A percentile compares a stretch with the other conserved stretches of the same genome.
phyloP scores from a whole-genome alignment of 2,329 filamentous ascomycete genomes.

The Grosmannia huntii region DNA sequence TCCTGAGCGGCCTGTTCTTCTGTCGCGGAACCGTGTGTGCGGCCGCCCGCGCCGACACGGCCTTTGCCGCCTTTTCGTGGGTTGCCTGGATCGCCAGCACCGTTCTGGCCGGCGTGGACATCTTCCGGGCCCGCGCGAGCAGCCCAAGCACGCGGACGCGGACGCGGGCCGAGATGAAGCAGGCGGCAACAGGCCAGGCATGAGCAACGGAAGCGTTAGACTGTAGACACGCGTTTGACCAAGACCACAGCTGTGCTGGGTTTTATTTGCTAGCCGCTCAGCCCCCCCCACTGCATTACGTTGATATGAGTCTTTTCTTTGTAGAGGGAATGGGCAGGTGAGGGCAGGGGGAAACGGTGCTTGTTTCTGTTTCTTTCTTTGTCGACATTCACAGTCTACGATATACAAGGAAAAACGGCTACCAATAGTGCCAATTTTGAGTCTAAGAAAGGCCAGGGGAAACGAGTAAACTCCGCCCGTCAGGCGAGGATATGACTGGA shows the following conservation, averaged over 20 bases:
- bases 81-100: slow-evolving; percentile 38
- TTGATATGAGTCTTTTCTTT: too few relatives aligned
- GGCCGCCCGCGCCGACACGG: slow-evolving; percentile 40
- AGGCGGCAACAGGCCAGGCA: slow-evolving; percentile 9
- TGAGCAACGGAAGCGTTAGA: neutral
- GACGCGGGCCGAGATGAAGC: slow-evolving; percentile 25
- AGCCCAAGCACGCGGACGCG: slow-evolving; percentile 13
- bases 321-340: neutral
- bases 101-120: slow-evolving; percentile 30
- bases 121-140: slow-evolving; percentile 30
- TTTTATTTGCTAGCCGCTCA: neutral
- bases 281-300: too few relatives aligned
- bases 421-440: neutral
- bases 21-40: slow-evolving; percentile 45
- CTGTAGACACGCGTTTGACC: too few relatives aligned
- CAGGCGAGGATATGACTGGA: neutral
- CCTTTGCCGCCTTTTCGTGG: slow-evolving; percentile 40
- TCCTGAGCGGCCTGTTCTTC: slow-evolving; percentile 41
- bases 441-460: neutral
- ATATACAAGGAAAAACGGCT: neutral
- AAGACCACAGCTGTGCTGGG: slow-evolving; percentile 7
- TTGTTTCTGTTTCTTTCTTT: too few relatives aligned
- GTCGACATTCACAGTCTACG: too few relatives aligned
- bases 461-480: neutral
- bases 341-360: neutral